These are phyloP conservation scores for Pseudocercospora musae DNA, from an alignment of 2,329 filamentous ascomycete species.

Conservation along the genomic window DNA sequence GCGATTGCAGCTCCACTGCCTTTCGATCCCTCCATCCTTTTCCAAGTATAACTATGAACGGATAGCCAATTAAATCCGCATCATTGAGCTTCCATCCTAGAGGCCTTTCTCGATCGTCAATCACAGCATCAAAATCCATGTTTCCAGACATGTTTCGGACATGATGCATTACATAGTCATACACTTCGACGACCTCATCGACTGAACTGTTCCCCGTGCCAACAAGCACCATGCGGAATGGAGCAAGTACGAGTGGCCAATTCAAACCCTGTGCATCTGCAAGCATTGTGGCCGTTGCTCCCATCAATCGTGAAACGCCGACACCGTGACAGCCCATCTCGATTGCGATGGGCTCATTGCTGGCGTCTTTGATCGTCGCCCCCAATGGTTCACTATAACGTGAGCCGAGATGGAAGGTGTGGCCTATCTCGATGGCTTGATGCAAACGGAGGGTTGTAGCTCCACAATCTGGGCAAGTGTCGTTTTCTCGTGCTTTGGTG, in stretches of 20 bases:
- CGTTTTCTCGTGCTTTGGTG: conserved; percentile 62
- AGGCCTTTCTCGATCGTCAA: conserved; percentile 66
- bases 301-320: conserved; percentile 85
- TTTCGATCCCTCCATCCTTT: conserved; percentile 59
- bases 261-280: conserved; percentile 71
- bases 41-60: conserved; percentile 76
- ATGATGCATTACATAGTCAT: conserved; percentile 54
- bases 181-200: conserved; percentile 45
- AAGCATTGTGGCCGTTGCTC: conserved; percentile 74
- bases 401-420: conserved; percentile 91
- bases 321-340: conserved; percentile 98
- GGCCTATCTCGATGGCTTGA: conserved; percentile 82
- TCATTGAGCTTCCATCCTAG: conserved; percentile 86
- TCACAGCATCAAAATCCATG: conserved; percentile 54
- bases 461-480: conserved; percentile 69
- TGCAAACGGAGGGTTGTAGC: conserved; percentile 58
- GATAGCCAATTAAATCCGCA: conserved; percentile 85
- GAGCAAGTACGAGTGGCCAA: conserved; percentile 84
- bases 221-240: conserved; percentile 73
- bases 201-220: conserved; percentile 30
- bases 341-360: conserved; percentile 52
- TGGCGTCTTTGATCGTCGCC: conserved; percentile 54
- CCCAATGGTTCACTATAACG: conserved; percentile 76
- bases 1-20: conserved; percentile 75
- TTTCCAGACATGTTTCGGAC: conserved; percentile 7